Percentiles rank a stretch among this genome's conserved stretches.
Evolutionary conservation across 805 yeast genomes (phyloP).

Genomic region (Nakazawaea ernobii): DNA sequence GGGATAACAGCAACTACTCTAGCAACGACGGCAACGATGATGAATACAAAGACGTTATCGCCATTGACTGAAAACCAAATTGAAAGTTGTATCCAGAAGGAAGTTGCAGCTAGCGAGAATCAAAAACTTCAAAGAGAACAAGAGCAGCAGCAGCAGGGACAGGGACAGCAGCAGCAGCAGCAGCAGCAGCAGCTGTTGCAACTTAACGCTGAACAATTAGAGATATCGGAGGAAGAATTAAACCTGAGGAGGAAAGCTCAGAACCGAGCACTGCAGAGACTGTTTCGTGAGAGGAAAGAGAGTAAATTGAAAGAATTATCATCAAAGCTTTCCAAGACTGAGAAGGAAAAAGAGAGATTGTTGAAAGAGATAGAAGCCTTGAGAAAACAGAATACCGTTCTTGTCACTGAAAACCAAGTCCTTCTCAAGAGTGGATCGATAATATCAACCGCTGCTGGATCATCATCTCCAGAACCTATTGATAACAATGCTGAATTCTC

Average conservation of each 20-base stretch:
- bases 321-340: slow-evolving; percentile 50
- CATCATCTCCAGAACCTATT: not conserved
- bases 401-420: slow-evolving; percentile 58
- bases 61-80: not conserved
- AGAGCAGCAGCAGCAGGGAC: not conserved
- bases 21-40: not conserved
- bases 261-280: slow-evolving; percentile 83
- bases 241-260: slow-evolving; percentile 65
- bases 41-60: not conserved
- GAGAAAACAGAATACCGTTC: slow-evolving; percentile 47
- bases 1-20: not conserved
- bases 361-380: slow-evolving; percentile 43
- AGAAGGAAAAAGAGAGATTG: slow-evolving; percentile 43
- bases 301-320: slow-evolving; percentile 64
- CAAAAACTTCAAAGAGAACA: not conserved
- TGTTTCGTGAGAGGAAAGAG: slow-evolving; percentile 79
- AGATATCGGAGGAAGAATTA: slow-evolving; percentile 30
- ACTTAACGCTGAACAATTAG: not conserved
- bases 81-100: slow-evolving; percentile 4
- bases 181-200: not conserved
- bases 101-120: not conserved
- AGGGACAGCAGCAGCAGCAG: not conserved
- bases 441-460: not conserved
- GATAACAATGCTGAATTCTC: not conserved
- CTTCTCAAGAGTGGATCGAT: slow-evolving; percentile 30